These are phyloP conservation scores for Usnea hakonensis DNA, from an alignment of 495 filamentous ascomycete species.

Conservation along the genomic window DNA sequence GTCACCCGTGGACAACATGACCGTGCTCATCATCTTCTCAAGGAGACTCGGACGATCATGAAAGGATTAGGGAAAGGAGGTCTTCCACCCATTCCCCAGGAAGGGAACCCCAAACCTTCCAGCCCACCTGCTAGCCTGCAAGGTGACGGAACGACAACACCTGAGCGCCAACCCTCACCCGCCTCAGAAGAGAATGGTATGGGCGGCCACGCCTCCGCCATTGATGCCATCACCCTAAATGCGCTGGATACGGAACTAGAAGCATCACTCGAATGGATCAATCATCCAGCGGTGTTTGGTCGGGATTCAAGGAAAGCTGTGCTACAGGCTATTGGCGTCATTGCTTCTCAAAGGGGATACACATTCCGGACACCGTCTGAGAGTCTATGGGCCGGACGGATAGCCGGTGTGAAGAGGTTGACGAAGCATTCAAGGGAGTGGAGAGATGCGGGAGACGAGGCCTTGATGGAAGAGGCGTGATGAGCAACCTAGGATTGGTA, in stretches of 20 bases:
- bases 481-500: not conserved
- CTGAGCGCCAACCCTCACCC: conserved; percentile 44
- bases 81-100: conserved; percentile 78
- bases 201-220: conserved; percentile 39
- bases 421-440: conserved; percentile 76
- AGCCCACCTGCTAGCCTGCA: conserved; percentile 31
- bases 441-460: conserved; percentile 77
- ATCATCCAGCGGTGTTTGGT: conserved; percentile 89
- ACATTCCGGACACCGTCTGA: conserved; percentile 87
- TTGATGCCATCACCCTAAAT: conserved; percentile 60
- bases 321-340: conserved; percentile 91
- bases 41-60: conserved; percentile 89
- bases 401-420: conserved; percentile 67
- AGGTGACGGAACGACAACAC: conserved; percentile 33
- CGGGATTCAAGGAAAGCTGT: conserved; percentile 96
- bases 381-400: conserved; percentile 73
- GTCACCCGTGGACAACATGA: conserved; percentile 90
- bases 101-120: conserved; percentile 28
- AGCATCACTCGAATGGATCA: conserved; percentile 96
- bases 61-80: conserved; percentile 94
- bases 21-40: conserved; percentile 81
- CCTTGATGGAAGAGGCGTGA: conserved; percentile 71
- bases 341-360: conserved; percentile 87
- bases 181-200: conserved; percentile 37
- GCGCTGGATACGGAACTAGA: conserved; percentile 90